Percentiles rank a stretch among this genome's conserved stretches.
Evolutionary conservation across 768 basidiomycete genomes (phyloP).

Genomic region (Hirschioporus abietinus): DNA sequence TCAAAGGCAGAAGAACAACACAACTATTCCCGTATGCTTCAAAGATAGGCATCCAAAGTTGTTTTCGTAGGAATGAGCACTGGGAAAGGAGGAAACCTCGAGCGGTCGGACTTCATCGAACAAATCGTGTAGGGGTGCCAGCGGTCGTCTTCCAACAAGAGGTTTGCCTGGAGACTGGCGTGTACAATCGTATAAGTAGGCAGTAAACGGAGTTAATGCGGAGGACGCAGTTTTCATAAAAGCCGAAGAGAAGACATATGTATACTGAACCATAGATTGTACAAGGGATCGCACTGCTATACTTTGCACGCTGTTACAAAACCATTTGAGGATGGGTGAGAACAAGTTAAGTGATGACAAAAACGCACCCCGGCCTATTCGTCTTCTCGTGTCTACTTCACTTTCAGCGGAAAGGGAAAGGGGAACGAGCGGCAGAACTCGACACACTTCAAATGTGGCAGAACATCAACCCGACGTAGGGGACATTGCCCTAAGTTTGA

Average conservation of each 20-base stretch:
- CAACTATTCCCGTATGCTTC: neutral
- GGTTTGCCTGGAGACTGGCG: neutral
- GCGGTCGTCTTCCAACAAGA: neutral
- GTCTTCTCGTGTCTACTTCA: neutral
- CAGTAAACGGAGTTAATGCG: neutral
- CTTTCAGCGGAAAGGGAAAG: neutral
- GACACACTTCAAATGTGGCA: neutral
- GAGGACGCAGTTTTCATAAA: neutral
- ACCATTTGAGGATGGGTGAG: neutral
- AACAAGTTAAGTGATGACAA: neutral
- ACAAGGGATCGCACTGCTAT: neutral
- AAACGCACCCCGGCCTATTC: neutral
- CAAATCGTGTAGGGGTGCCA: neutral
- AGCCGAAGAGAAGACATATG: neutral
- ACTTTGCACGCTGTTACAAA: neutral
- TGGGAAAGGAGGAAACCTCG: neutral
- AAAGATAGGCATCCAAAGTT: neutral
- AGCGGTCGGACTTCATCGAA: neutral
- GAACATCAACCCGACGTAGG: neutral
- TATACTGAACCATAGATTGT: neutral
- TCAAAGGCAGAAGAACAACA: neutral
- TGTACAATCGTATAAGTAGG: neutral
- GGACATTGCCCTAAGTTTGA: neutral
- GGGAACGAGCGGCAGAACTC: neutral
- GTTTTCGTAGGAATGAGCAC: neutral